A percentile compares a stretch with the other conserved stretches of the same genome.
Evolutionary conservation across 2,329 filamentous ascomycete genomes (phyloP).

Genomic region (Colletotrichum paranaense): DNA sequence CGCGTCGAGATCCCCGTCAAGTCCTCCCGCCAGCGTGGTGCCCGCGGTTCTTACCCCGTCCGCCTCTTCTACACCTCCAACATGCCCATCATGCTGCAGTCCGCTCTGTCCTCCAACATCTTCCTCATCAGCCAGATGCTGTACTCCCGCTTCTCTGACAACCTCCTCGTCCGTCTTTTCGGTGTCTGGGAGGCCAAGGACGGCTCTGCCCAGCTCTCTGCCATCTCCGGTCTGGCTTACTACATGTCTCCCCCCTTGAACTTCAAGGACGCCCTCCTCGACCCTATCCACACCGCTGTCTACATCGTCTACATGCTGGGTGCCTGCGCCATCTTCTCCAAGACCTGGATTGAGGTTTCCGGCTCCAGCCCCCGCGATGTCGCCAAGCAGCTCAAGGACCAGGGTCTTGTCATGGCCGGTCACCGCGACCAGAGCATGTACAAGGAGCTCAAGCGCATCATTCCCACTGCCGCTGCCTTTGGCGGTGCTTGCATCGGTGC

Average conservation of each 20-base stretch:
- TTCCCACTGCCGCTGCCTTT: slow-evolving; percentile 96
- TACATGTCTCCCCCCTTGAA: slow-evolving; percentile 99
- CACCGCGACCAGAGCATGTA: slow-evolving; percentile 99
- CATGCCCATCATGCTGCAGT: slow-evolving; percentile 99
- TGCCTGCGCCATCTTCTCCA: slow-evolving; percentile 98
- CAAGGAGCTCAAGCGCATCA: slow-evolving; percentile 99
- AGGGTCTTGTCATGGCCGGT: slow-evolving; percentile 98
- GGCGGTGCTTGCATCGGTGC: slow-evolving; percentile 99
- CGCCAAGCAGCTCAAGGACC: slow-evolving; percentile 99
- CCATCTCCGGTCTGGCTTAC: slow-evolving; percentile 93
- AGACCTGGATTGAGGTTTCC: slow-evolving; percentile 99
- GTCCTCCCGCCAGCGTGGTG: slow-evolving; percentile 98
- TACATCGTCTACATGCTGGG: slow-evolving; percentile 99
- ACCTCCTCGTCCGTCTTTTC: slow-evolving; percentile 96
- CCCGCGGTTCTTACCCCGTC: slow-evolving; percentile 97
- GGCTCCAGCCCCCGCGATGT: slow-evolving; percentile 98
- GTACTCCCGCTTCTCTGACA: slow-evolving; percentile 98
- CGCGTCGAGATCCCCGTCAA: slow-evolving; percentile 99
- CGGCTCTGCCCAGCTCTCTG: slow-evolving; percentile 94
- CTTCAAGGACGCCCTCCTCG: slow-evolving; percentile 95
- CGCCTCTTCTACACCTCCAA: slow-evolving; percentile 99
- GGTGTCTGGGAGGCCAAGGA: slow-evolving; percentile 99
- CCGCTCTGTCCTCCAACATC: slow-evolving; percentile 97
- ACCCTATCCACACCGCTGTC: slow-evolving; percentile 94
- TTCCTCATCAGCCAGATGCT: slow-evolving; percentile 99